Evolutionary conservation across 2,329 filamentous ascomycete species (phyloP), one percentile per base, ranked within the genome.

Genomic region (Paecilomyces sp.): DNA sequence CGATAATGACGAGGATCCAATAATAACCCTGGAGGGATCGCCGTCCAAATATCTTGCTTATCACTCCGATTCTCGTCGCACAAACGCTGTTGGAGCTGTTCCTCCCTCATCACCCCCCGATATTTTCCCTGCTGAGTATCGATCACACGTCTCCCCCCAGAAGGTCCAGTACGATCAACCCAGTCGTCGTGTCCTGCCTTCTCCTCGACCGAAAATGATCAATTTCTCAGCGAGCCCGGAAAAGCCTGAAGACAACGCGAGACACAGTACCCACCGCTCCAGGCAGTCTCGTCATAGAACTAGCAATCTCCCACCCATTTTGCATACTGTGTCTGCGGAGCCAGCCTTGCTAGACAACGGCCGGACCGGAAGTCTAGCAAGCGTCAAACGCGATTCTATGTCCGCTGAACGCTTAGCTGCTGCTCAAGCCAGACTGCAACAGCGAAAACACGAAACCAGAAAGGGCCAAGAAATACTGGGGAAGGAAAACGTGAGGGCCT

Each of bases 31-130:
- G 53, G 53, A 66, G 60, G 61, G 66, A 58, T 60, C 67, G 58
- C 57, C 69, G 54, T 31, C 64, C 53, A 64, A 63, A 57, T n/a
- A 60, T 53, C 50, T 59, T 28, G 36, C 60, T 53, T 33, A 58
- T 58, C 55, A 59, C 24, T 64, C 60, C 57, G 55, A 58, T 55
- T 64, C 63, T 9, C 56, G 51, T 3, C 30, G 51, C 12, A 58
- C 65, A 13, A 58, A 60, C 11, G 60, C 63, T 15, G 30, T 58
- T 8, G 62, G 55, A 24, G 15, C 54, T 12, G 57, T 72, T 7
- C 68, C 66, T 5, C 68, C 71, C 1, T 73, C 73, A 15, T 74
- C 71, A 0, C 71, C 72, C 54, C 73, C 71, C 12, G 65, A 68
- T n/a, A 54, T 69, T 30, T 55, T 63, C 12, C 56, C 67, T 8